Percentiles rank a stretch among this genome's conserved stretches.
These are phyloP conservation scores for Stephania japonica DNA, from an alignment of 164 flowering plant species.

Conservation along the genomic window DNA sequence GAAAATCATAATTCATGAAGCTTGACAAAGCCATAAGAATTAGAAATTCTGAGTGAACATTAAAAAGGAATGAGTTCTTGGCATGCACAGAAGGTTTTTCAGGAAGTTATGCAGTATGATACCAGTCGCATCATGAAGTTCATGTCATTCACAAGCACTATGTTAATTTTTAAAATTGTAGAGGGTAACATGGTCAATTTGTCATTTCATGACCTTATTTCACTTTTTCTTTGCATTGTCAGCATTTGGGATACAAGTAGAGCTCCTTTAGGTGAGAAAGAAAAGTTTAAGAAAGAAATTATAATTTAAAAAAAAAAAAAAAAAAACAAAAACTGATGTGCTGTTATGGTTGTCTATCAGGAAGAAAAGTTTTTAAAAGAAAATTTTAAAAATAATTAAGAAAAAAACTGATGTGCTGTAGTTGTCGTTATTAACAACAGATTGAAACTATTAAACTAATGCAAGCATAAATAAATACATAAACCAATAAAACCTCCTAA, in stretches of 20 bases:
- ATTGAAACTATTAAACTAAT: background rate
- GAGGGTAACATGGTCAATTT: slow-evolving; percentile 10
- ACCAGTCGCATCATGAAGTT: background rate
- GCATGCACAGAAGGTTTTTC: too few species aligned
- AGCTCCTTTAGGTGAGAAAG: background rate
- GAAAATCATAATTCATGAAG: background rate
- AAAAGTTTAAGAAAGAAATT: background rate
- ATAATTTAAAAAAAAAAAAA: too few species aligned
- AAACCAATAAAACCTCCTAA: background rate
- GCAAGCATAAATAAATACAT: background rate
- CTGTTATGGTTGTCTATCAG: background rate
- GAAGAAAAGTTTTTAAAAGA: background rate
- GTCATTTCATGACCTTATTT: background rate
- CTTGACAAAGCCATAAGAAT: background rate
- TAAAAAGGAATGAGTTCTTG: background rate
- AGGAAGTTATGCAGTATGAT: background rate
- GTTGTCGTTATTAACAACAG: background rate
- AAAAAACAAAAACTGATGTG: background rate
- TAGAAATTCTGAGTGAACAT: too few species aligned
- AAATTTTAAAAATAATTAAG: background rate
- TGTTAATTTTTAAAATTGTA: background rate
- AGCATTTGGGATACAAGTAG: background rate
- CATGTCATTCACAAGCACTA: background rate
- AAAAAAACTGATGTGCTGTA: background rate
- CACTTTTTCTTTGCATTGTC: background rate